These are phyloP conservation scores for Ceratocystis ficicola DNA, from an alignment of 2,329 filamentous ascomycete genomes.

Conservation along the genomic window DNA sequence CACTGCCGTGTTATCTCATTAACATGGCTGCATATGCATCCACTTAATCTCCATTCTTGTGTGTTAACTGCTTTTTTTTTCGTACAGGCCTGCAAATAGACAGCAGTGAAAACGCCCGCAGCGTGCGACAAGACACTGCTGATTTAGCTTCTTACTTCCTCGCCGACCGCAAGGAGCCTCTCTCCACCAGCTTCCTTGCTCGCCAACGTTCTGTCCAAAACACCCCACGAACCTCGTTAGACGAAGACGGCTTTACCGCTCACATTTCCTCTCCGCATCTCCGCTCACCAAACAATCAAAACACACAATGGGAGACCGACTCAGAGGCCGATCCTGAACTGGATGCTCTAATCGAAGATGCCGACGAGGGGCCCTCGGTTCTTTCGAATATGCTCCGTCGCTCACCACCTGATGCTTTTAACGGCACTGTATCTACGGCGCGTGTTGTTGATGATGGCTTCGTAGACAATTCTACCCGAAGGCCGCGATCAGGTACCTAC, in stretches of 20 bases:
- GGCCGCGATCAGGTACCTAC: background rate
- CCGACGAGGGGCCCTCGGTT: slow-evolving; percentile 33
- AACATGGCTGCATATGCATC: background rate
- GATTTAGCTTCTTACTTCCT: slow-evolving; percentile 76
- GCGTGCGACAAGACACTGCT: slow-evolving; percentile 74
- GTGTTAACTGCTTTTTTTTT: background rate
- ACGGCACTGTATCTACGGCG: slow-evolving; percentile 7
- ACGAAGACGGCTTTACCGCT: slow-evolving; percentile 24
- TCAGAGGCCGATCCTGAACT: slow-evolving; percentile 14
- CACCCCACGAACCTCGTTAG: slow-evolving; percentile 25
- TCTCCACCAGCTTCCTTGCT: slow-evolving; percentile 25
- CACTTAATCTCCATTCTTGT: background rate
- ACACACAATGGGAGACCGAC: slow-evolving; percentile 16
- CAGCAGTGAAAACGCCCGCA: slow-evolving; percentile 60
- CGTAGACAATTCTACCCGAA: background rate
- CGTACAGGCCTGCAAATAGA: slow-evolving; percentile 39
- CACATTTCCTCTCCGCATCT: slow-evolving; percentile 9
- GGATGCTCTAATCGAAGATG: slow-evolving; percentile 21
- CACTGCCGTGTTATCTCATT: background rate
- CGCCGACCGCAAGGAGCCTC: slow-evolving; percentile 42
- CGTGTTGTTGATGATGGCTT: background rate
- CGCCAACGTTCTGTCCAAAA: slow-evolving; percentile 30
- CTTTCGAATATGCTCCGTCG: slow-evolving; percentile 40
- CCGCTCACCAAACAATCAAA: background rate
- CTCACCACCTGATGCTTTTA: slow-evolving; percentile 35